These are phyloP conservation scores for Clathrus columnatus DNA, from an alignment of 768 basidiomycete genomes.

Conservation along the genomic window DNA sequence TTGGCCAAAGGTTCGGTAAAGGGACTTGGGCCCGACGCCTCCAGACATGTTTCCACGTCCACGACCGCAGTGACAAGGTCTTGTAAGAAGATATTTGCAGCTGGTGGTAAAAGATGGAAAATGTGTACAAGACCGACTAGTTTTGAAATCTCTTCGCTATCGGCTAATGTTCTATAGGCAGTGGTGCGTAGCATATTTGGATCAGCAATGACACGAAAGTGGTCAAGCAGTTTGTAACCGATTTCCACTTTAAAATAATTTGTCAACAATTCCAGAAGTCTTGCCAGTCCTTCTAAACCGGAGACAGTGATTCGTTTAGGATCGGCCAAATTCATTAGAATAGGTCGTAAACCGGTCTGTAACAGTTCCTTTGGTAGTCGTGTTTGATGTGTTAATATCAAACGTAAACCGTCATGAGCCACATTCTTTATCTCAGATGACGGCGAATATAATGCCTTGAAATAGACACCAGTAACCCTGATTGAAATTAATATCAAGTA, in stretches of 20 bases:
- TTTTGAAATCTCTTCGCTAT: slow-evolving; percentile 87
- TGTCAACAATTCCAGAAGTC: slow-evolving; percentile 86
- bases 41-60: slow-evolving; percentile 84
- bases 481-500: slow-evolving; percentile 7
- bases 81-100: slow-evolving; percentile 87
- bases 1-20: slow-evolving; percentile 89
- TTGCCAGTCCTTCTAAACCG: slow-evolving; percentile 87
- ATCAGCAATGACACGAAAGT: slow-evolving; percentile 89
- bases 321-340: slow-evolving; percentile 96
- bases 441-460: slow-evolving; percentile 94
- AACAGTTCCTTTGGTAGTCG: slow-evolving; percentile 91
- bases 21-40: slow-evolving; percentile 81
- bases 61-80: slow-evolving; percentile 82
- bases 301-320: slow-evolving; percentile 88
- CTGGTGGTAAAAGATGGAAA: slow-evolving; percentile 90
- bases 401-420: slow-evolving; percentile 85
- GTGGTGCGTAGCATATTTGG: slow-evolving; percentile 76
- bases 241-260: slow-evolving; percentile 99
- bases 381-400: slow-evolving; percentile 82
- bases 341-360: slow-evolving; percentile 91
- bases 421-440: slow-evolving; percentile 90
- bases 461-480: slow-evolving; percentile 92
- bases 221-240: slow-evolving; percentile 92
- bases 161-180: slow-evolving; percentile 67
- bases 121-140: slow-evolving; percentile 94